Evolutionary conservation across 2,329 filamentous ascomycete genomes (phyloP), one percentile per base, ranked within the genome.

Genomic region (Teratosphaeria nubilosa): DNA sequence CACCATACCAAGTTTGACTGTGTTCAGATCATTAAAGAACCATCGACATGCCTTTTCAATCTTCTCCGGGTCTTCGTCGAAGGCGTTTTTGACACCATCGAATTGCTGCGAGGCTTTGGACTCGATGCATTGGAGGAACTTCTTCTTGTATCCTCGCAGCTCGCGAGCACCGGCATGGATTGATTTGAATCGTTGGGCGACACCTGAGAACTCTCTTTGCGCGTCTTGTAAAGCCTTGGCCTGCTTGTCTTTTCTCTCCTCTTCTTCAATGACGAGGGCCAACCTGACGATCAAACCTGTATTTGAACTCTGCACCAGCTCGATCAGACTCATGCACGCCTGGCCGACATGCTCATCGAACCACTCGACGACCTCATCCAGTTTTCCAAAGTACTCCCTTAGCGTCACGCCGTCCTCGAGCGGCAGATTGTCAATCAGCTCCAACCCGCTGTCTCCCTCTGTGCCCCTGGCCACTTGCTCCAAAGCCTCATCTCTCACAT

Each of bases 21-120:
- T 91, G 73, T 95, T 95, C 41, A 99, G 82, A 72, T 99, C 92
- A 76, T 97, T 96, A 77, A 97, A 99, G 75, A 86, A 99, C 94
- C 94, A 99, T 69, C 88, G 88, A 75, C 96, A 84, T 64, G 83
- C 85, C 77, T 96, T 96, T 63, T 95, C 89, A 53, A 99, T 79
- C 67, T 83, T 85, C 54, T 86, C 82, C 0, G 94, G 89, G 69
- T 97, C 90, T 41, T 87, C 87, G 56, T 92, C 76, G 72, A 99
- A 97, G 53, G 85, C 82, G 56, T 87, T 82, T 59, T 85, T 83
- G 48, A 85, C 82, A 59, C 84, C 79, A 13, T 85, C 83, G 66
- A 96, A 90, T 68, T 92, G 87, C 51, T 81, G 82, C 68, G 88
- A 81, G 6, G 86, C 88, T 62, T 84, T 86, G 59, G 86, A 78